Percentiles rank a stretch among this genome's conserved stretches.
Conservation (phyloP, 129 eudicot species). For the Solidago caesia region DNA sequence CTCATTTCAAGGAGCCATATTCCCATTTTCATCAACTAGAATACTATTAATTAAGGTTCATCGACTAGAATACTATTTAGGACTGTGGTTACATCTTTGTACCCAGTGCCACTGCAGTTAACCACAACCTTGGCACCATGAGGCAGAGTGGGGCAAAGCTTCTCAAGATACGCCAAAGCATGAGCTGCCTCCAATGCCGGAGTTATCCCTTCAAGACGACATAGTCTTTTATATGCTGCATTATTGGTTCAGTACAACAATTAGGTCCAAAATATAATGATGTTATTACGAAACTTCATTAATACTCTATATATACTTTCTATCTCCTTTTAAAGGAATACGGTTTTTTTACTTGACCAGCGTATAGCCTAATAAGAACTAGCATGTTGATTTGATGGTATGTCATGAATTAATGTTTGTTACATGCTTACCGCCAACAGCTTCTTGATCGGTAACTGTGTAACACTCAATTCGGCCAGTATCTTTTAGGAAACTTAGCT, state of each 20-base stretch:
- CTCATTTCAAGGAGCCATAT: too few relatives aligned
- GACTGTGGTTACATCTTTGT: conserved; percentile 41
- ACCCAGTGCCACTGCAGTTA: conserved; percentile 55
- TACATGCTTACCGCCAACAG: conserved; percentile 49
- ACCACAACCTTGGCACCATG: conserved; percentile 53
- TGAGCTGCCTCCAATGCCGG: conserved; percentile 65
- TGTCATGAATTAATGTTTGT: too few relatives aligned
- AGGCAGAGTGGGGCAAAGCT: conserved; percentile 51
- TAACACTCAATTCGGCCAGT: conserved; percentile 57
- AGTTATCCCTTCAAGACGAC: conserved; percentile 58
- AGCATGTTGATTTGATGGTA: too few relatives aligned
- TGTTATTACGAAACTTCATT: too few relatives aligned
- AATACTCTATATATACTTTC: too few relatives aligned
- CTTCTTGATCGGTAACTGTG: conserved; percentile 60
- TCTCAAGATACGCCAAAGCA: conserved; percentile 58
- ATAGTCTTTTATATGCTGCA: conserved; percentile 53
- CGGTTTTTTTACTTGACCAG: too few relatives aligned
- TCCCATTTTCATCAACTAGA: not conserved
- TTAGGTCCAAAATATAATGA: too few relatives aligned
- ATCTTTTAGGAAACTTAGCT: conserved; percentile 68
- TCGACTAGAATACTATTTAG: not conserved
- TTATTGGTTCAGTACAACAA: not conserved
- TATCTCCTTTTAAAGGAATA: too few relatives aligned
- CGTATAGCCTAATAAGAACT: too few relatives aligned
- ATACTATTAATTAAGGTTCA: too few relatives aligned